Evolutionary conservation across 1,139 yeast genomes (phyloP).

Genomic region (Hemisphaericaspora xylofermentans): DNA sequence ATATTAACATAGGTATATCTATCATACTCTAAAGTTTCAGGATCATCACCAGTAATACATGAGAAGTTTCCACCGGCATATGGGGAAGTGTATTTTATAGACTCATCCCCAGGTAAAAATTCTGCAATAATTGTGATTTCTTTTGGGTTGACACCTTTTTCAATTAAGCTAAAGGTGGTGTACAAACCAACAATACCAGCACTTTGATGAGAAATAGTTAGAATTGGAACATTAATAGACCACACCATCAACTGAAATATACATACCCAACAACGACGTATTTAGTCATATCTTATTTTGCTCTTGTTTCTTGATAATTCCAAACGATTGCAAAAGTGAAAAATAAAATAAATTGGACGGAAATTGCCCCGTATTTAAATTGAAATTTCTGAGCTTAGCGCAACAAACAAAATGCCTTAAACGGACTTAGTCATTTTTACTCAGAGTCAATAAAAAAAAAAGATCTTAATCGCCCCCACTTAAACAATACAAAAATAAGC

Average conservation of each 20-base stretch:
- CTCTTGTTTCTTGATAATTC: neutral
- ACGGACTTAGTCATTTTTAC: too few relatives aligned
- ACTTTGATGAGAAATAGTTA: constrained; percentile 21
- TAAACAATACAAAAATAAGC: neutral
- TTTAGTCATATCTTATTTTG: constrained; percentile 20
- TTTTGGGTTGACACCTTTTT: constrained; percentile 42
- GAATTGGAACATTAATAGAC: neutral
- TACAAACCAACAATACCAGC: constrained; percentile 74
- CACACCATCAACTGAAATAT: too few relatives aligned
- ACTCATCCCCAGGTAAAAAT: constrained; percentile 71
- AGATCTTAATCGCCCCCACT: too few relatives aligned
- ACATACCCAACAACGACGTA: constrained; percentile 37
- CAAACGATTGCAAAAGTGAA: too few relatives aligned
- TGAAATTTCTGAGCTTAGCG: too few relatives aligned
- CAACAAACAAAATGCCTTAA: too few relatives aligned
- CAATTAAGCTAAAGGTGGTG: constrained; percentile 55
- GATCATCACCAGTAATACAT: constrained; percentile 60
- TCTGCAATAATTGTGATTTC: constrained; percentile 62
- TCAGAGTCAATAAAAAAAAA: too few relatives aligned
- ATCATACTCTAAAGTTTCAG: constrained; percentile 51
- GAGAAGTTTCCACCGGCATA: constrained; percentile 80
- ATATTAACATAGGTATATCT: constrained; percentile 54
- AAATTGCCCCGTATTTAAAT: too few relatives aligned
- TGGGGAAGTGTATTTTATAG: constrained; percentile 70
- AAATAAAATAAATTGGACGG: too few relatives aligned